Base-by-base conservation (phyloP, 768 basidiomycete species). In the Amanita fuliginea region DNA sequence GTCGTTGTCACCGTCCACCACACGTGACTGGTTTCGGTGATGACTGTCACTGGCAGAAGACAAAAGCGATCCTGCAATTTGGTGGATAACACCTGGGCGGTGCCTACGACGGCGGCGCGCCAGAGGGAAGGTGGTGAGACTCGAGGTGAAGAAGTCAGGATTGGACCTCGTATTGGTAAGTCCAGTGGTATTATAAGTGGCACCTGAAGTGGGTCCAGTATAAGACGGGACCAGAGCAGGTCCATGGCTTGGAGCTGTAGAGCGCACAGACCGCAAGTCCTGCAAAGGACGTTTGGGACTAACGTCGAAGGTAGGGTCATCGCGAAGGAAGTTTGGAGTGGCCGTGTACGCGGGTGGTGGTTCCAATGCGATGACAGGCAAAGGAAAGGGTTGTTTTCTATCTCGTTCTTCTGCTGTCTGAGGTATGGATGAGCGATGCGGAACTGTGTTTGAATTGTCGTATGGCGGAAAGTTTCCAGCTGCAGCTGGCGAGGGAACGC, bases 281-380 rank as follows among this genome's bases (percentile, higher is more conserved):
- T 83, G 81, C 56, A 83, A 86, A 0, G 85, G 81, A 10, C 83
- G 57, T 4, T 64, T 48, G 0, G 85, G 86, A 0, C 86, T 85
- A 16, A 73, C 63, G 47, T 84, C 77, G 2, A 88, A 53, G 0
- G 81, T 78, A 1, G 69, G 63, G 58, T 89, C 86, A 11, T 83
- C 86, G 2, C 73, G 66, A 40, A 61, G 55, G 14, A 67, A 42
- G 42, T 80, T 72, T 3, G 85, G 74, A 1, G 70, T 54, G 0
- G 76, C 66, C 0, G 84, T 84, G 56, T 88, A 89, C 0, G 85
- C 78, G 0, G 86, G 86, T 0, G 85, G 86, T 2, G 44, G 33
- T 18, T 32, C 44, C 34, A 46, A 14, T 18, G 56, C 54, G 22
- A 33, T 43, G 4, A 47, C 44, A 13, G 51, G 39, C 41, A 30